A percentile compares a stretch with the other conserved stretches of the same genome.
Conservation (phyloP, 164 flowering plant genomes). For the Magnolia kwangsiensis region DNA sequence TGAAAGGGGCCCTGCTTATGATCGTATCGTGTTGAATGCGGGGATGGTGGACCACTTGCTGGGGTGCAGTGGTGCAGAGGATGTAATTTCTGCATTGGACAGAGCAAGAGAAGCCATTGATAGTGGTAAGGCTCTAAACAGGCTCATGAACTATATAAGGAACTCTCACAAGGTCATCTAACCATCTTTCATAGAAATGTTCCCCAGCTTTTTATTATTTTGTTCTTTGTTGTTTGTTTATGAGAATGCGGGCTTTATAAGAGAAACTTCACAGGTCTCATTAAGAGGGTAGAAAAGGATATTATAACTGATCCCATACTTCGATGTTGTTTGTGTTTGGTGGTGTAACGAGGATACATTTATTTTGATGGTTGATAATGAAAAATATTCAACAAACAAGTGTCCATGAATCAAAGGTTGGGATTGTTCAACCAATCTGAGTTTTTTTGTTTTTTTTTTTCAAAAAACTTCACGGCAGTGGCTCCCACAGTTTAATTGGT, state of each 20-base stretch:
- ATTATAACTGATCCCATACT: too few relatives aligned
- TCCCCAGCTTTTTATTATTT: background rate
- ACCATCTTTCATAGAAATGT: background rate
- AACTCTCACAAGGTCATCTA: slow-evolving; percentile 50
- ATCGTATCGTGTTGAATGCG: slow-evolving; percentile 88
- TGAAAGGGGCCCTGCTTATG: slow-evolving; percentile 92
- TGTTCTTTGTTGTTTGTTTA: background rate
- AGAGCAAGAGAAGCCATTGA: slow-evolving; percentile 98
- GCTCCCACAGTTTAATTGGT: too few relatives aligned
- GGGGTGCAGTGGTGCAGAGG: slow-evolving; percentile 87
- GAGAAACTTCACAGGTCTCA: background rate
- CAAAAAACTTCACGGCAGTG: too few relatives aligned
- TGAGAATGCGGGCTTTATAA: background rate
- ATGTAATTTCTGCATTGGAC: slow-evolving; percentile 60
- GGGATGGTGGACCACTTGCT: slow-evolving; percentile 97
- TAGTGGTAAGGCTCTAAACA: slow-evolving; percentile 77
- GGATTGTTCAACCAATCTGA: too few relatives aligned
- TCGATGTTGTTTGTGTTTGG: too few relatives aligned
- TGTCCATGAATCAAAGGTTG: too few relatives aligned
- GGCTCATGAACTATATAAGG: slow-evolving; percentile 73
- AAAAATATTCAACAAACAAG: too few relatives aligned
- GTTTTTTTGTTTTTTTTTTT: too few relatives aligned
- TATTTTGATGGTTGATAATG: too few relatives aligned
- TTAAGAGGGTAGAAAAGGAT: background rate
- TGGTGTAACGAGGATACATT: too few relatives aligned